Conservation (phyloP, 805 yeast genomes). For the Wickerhamomyces rabaulensis region DNA sequence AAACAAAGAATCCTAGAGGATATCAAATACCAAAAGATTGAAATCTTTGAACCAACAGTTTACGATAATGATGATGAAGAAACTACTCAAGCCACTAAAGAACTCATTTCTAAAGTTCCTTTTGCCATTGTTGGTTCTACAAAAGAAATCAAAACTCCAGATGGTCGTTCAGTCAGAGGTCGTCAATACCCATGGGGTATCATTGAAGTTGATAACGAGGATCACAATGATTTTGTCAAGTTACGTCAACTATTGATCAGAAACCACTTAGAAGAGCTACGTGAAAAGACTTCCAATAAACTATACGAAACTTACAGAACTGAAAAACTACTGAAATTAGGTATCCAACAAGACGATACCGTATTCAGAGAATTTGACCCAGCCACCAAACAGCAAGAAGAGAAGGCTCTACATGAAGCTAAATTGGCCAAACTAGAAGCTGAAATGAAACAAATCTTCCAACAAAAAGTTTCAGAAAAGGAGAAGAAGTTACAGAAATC, state of each 20-base stretch:
- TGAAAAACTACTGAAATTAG: constrained; percentile 71
- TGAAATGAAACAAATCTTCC: constrained; percentile 95
- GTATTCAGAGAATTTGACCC: constrained; percentile 98
- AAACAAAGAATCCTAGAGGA: constrained; percentile 77
- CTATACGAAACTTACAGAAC: constrained; percentile 89
- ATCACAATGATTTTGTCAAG: constrained; percentile 86
- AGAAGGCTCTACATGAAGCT: constrained; percentile 87
- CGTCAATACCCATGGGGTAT: constrained; percentile 97
- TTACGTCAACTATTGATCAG: constrained; percentile 85
- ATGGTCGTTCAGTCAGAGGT: constrained; percentile 82
- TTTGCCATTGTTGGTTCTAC: constrained; percentile 95
- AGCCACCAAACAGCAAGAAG: constrained; percentile 86
- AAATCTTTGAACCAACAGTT: constrained; percentile 69
- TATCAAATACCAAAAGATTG: constrained; percentile 66
- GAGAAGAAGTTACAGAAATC: constrained; percentile 95
- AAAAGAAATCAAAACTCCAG: constrained; percentile 55
- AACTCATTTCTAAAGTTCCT: constrained; percentile 70
- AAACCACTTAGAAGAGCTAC: constrained; percentile 88
- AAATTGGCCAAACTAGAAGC: constrained; percentile 90
- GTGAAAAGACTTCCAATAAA: constrained; percentile 71
- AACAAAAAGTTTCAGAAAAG: constrained; percentile 92
- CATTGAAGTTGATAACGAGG: constrained; percentile 91
- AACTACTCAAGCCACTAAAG: constrained; percentile 57
- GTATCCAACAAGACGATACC: constrained; percentile 84
- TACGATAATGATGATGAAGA: constrained; percentile 86